Evolutionary conservation across 176 grass and related monocot species (phyloP).

Genomic region (Bothriochloa decipiens): DNA sequence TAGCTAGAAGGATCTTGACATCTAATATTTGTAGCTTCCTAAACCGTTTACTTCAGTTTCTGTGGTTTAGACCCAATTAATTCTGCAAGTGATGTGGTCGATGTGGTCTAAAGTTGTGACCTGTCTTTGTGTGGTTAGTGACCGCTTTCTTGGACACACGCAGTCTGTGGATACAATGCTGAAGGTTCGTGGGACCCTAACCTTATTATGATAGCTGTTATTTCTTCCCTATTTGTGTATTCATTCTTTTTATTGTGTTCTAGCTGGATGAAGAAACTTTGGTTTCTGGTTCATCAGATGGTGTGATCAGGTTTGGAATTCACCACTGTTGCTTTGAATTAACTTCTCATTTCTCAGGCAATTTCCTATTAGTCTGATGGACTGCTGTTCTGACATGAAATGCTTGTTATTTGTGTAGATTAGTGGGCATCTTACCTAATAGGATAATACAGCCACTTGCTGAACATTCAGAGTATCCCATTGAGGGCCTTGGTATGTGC

Average conservation of each 20-base stretch:
- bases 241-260: conserved; percentile 40
- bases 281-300: conserved; percentile 86
- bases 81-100: not conserved
- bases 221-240: not conserved
- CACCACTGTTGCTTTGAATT: conserved; percentile 25
- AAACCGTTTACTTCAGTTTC: not conserved
- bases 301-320: conserved; percentile 78
- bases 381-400: not conserved
- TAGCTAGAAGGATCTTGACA: not conserved
- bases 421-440: conserved; percentile 89
- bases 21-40: not conserved
- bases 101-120: not conserved
- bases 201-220: conserved; percentile 5
- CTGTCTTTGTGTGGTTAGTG: conserved; percentile 57
- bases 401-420: conserved; percentile 48
- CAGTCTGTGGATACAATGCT: conserved; percentile 88
- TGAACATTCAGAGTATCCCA: conserved; percentile 94
- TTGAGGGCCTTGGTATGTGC: conserved; percentile 79
- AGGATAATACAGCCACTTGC: conserved; percentile 92
- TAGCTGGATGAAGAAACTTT: conserved; percentile 94
- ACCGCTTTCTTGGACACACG: conserved; percentile 91
- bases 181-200: conserved; percentile 56
- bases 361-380: not conserved
- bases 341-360: not conserved
- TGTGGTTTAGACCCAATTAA: not conserved